Percentiles rank a stretch among this genome's conserved stretches.
These are phyloP conservation scores for Colletotrichum caudatum DNA, from an alignment of 2,329 filamentous ascomycete genomes.

Conservation along the genomic window DNA sequence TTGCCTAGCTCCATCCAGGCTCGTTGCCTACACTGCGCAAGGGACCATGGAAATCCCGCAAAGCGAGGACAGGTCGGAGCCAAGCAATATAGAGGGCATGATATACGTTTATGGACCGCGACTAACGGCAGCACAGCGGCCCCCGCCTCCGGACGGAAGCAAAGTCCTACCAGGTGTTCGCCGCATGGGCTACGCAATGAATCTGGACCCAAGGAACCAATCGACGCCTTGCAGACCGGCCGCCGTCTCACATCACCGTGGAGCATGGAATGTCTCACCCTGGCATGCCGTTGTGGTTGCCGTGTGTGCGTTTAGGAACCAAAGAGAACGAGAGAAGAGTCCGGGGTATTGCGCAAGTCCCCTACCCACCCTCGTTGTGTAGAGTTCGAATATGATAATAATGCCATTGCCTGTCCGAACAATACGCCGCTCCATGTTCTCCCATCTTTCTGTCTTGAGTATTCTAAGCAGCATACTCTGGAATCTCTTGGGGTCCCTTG, in stretches of 20 bases:
- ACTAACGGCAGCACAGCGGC: slow-evolving; percentile 3
- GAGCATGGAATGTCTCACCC: neutral
- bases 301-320: neutral
- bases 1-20: slow-evolving; percentile 43
- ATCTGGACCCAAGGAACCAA: neutral
- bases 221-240: neutral
- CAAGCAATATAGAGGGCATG: slow-evolving; percentile 10
- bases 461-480: neutral
- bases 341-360: neutral
- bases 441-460: neutral
- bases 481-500: neutral
- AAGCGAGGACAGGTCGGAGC: slow-evolving; percentile 33
- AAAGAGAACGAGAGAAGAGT: neutral
- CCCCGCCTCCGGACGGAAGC: neutral
- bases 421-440: neutral
- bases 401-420: slow-evolving; percentile 33
- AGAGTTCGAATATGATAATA: slow-evolving; percentile 26
- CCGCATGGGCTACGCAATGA: slow-evolving; percentile 26
- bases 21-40: slow-evolving; percentile 50
- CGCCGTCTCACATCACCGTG: neutral
- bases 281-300: neutral
- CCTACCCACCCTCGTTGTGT: slow-evolving; percentile 31
- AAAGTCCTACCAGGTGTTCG: slow-evolving; percentile 30
- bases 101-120: slow-evolving; percentile 6
- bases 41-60: slow-evolving; percentile 52